Evolutionary conservation across 768 basidiomycete species (phyloP).

Genomic region (Suillus alpinus): DNA sequence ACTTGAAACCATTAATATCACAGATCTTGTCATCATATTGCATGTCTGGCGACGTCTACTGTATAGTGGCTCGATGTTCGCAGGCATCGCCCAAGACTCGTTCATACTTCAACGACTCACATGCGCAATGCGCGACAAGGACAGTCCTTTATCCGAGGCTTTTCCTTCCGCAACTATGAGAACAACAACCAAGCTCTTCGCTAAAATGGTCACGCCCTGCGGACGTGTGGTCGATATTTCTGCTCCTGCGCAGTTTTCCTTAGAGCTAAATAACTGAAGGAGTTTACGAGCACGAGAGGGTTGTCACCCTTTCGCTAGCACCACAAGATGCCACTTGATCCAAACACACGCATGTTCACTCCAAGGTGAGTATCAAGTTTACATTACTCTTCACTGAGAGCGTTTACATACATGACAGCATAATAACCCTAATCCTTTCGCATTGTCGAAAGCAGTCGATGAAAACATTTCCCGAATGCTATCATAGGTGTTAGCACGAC

Average conservation of each 20-base stretch:
- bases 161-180: background rate
- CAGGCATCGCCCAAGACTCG: background rate
- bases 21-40: background rate
- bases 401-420: background rate
- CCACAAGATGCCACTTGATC: background rate
- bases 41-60: background rate
- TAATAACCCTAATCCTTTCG: slow-evolving; percentile 52
- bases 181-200: background rate
- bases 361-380: background rate
- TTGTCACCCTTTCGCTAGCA: background rate
- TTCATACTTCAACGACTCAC: background rate
- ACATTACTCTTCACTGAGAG: background rate
- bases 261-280: background rate
- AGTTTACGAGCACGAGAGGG: background rate
- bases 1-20: background rate
- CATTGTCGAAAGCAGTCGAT: slow-evolving; percentile 61
- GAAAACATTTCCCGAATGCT: slow-evolving; percentile 72
- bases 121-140: background rate
- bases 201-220: background rate
- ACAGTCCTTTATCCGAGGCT: background rate
- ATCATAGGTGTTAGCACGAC: slow-evolving; percentile 82
- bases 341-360: background rate
- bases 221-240: background rate
- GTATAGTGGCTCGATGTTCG: background rate
- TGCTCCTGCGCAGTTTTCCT: background rate